These are phyloP conservation scores for Brassica cretica DNA, from an alignment of 345 rosid genomes.

Conservation along the genomic window DNA sequence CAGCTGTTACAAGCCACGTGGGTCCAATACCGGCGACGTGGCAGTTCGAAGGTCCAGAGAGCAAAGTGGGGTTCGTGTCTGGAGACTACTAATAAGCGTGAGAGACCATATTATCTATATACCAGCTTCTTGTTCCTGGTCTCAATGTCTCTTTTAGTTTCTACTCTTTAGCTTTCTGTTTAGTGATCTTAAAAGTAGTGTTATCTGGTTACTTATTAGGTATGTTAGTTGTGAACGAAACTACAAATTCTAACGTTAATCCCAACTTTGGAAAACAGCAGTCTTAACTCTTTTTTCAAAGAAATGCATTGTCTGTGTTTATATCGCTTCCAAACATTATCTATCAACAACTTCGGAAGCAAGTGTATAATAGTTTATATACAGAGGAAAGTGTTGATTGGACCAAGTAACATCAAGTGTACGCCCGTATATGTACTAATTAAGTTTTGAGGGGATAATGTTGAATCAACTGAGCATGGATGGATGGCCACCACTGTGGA, in stretches of 20 bases:
- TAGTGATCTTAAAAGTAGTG: neutral
- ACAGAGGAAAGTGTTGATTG: conserved; percentile 11
- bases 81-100: conserved; percentile 36
- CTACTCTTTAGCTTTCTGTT: conserved; percentile 5
- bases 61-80: conserved; percentile 35
- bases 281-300: neutral
- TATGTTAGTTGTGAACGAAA: conserved; percentile 18
- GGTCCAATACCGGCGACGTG: conserved; percentile 18
- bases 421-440: neutral
- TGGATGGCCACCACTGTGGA: conserved; percentile 93
- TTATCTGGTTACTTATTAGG: conserved; percentile 3
- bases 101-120: neutral
- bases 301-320: neutral
- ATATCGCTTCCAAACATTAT: neutral
- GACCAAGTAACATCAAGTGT: too few species aligned
- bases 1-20: conserved; percentile 30
- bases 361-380: neutral
- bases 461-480: conserved; percentile 73
- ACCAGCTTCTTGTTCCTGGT: neutral
- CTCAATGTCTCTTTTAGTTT: neutral
- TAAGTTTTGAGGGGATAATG: neutral
- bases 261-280: neutral
- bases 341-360: neutral
- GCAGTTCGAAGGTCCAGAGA: conserved; percentile 34
- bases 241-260: conserved; percentile 14